Percentiles rank a stretch among this genome's conserved stretches.
Conservation (phyloP, 805 yeast genomes). For the Lachancea quebecensis region DNA sequence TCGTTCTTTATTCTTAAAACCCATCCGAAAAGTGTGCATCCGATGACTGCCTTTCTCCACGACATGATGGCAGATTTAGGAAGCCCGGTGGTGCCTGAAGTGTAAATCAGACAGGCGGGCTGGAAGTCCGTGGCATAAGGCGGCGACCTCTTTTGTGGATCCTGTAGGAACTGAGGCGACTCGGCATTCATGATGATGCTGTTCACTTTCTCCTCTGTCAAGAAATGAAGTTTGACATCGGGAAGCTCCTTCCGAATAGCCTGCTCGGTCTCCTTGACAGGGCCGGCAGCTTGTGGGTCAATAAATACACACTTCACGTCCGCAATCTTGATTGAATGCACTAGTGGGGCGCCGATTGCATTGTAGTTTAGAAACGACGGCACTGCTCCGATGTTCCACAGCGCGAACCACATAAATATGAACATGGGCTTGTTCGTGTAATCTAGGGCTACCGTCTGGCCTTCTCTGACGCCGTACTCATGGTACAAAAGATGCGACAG, state of each 20-base stretch:
- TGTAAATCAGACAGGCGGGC: slow-evolving; percentile 70
- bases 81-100: slow-evolving; percentile 92
- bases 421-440: slow-evolving; percentile 81
- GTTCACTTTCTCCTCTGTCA: slow-evolving; percentile 46
- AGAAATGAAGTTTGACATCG: slow-evolving; percentile 39
- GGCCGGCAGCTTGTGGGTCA: slow-evolving; percentile 59
- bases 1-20: slow-evolving; percentile 51
- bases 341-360: slow-evolving; percentile 61
- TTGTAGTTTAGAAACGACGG: slow-evolving; percentile 88
- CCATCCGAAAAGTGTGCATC: slow-evolving; percentile 60
- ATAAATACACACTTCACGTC: slow-evolving; percentile 56
- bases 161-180: slow-evolving; percentile 47
- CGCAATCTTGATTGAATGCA: slow-evolving; percentile 74
- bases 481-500: slow-evolving; percentile 57
- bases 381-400: slow-evolving; percentile 86
- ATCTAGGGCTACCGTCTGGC: slow-evolving; percentile 67
- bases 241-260: slow-evolving; percentile 35
- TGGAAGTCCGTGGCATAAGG: slow-evolving; percentile 45
- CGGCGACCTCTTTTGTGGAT: slow-evolving; percentile 51
- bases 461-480: slow-evolving; percentile 56
- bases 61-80: slow-evolving; percentile 93
- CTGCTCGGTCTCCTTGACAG: slow-evolving; percentile 44
- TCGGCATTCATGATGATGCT: slow-evolving; percentile 34
- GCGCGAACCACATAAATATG: slow-evolving; percentile 71
- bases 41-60: slow-evolving; percentile 78